Evolutionary conservation across 768 basidiomycete genomes (phyloP).

Genomic region (Lentinula guzmanii): DNA sequence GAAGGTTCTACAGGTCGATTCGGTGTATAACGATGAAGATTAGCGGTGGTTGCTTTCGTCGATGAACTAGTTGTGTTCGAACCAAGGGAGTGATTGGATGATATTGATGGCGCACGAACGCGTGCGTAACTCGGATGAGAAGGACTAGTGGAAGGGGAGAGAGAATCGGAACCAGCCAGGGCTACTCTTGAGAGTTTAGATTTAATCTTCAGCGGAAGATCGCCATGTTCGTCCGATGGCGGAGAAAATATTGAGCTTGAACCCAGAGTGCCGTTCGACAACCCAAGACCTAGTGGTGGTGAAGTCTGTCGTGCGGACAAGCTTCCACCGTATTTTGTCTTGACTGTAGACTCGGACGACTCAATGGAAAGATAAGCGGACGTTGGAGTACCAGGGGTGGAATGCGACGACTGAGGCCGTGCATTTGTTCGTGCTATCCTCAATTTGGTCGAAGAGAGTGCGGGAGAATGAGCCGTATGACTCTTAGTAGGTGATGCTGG

Average conservation of each 20-base stretch:
- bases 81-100: conserved; percentile 23
- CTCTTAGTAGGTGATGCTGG: conserved; percentile 37
- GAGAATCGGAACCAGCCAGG: conserved; percentile 23
- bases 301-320: background rate
- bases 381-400: conserved; percentile 27
- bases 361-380: conserved; percentile 5
- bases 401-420: conserved; percentile 26
- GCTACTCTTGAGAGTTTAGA: conserved; percentile 54
- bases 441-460: conserved; percentile 29
- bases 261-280: conserved; percentile 2
- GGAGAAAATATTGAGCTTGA: conserved; percentile 1
- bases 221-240: background rate
- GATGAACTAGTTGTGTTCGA: conserved; percentile 19
- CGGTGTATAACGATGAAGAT: conserved; percentile 48
- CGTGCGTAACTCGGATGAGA: conserved; percentile 12
- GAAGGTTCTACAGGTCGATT: conserved; percentile 24
- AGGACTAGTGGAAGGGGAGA: conserved; percentile 15
- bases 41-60: conserved; percentile 37
- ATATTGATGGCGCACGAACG: conserved; percentile 34
- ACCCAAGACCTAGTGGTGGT: background rate
- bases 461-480: conserved; percentile 22
- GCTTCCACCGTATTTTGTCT: background rate
- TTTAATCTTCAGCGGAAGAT: conserved; percentile 39
- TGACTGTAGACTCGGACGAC: background rate
- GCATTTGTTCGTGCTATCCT: conserved; percentile 18